phyloP scores from a whole-genome alignment of 192 early-diverging fungal species.

The Entrophospora sp. region DNA sequence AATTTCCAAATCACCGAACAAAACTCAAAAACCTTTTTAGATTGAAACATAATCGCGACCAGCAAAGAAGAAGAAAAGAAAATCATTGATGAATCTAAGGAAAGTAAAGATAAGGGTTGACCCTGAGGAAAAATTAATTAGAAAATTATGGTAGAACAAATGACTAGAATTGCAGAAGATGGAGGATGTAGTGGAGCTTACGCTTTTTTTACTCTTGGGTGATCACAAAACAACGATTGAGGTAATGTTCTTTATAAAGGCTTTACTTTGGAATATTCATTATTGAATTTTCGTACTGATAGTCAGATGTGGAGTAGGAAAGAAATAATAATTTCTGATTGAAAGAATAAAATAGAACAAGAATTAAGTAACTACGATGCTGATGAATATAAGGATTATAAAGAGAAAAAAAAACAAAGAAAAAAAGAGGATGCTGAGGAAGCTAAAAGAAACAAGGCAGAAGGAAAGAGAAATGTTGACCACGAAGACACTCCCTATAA shows the following conservation, averaged over 20 bases:
- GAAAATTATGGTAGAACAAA: background rate
- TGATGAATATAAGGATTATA: background rate
- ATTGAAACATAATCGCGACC: too few species aligned
- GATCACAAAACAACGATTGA: too few species aligned
- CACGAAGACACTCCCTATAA: background rate
- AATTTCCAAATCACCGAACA: too few species aligned
- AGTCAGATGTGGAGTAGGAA: background rate
- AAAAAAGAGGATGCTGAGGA: background rate
- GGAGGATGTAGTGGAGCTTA: background rate
- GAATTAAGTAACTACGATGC: background rate
- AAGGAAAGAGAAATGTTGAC: background rate
- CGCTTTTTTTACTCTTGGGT: background rate
- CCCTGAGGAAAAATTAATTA: background rate
- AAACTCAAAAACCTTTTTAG: too few species aligned
- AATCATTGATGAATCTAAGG: too few species aligned
- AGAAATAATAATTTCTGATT: background rate
- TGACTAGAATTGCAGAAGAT: background rate
- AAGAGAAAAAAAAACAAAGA: background rate
- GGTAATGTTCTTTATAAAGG: too few species aligned
- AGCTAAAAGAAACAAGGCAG: background rate
- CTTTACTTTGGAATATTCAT: background rate
- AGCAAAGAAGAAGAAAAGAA: too few species aligned
- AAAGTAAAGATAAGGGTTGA: background rate
- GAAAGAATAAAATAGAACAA: background rate
- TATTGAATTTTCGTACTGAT: background rate